Conservation (phyloP, 805 yeast species). For the Clavispora asparagi region DNA sequence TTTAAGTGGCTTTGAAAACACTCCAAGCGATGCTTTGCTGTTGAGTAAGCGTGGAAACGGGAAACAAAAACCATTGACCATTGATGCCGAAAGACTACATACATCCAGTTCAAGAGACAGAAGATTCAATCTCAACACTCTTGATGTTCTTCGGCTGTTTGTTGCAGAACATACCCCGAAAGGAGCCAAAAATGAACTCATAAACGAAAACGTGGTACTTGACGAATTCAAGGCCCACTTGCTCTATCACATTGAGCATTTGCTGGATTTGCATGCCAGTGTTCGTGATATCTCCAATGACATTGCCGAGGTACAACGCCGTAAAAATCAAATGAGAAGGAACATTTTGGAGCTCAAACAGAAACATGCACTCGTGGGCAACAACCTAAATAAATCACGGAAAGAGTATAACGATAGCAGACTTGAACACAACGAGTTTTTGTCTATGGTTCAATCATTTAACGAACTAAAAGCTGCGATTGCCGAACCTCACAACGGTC, state of each 20-base stretch:
- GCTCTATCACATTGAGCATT: constrained; percentile 22
- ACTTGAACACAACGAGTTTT: constrained; percentile 13
- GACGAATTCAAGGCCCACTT: constrained; percentile 28
- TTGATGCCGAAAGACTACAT: constrained; percentile 26
- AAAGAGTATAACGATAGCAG: constrained; percentile 13
- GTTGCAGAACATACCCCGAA: constrained; percentile 25
- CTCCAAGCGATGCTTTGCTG: constrained; percentile 1
- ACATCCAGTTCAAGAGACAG: constrained; percentile 18
- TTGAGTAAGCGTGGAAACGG: constrained; percentile 17
- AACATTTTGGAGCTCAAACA: constrained; percentile 26
- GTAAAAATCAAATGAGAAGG: constrained; percentile 27
- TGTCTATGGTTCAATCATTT: constrained; percentile 8
- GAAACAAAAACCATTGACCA: constrained; percentile 23
- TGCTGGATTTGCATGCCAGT: constrained; percentile 31
- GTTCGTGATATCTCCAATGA: constrained; percentile 26
- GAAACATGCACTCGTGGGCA: constrained; percentile 28
- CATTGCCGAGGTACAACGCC: constrained; percentile 24
- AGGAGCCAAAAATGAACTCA: constrained; percentile 7
- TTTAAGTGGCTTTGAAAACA: constrained; percentile 1
- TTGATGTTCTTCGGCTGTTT: constrained; percentile 34
- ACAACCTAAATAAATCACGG: constrained; percentile 26
- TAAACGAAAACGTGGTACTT: constrained; percentile 22
- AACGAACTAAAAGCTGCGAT: constrained; percentile 5
- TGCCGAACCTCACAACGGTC: not conserved
- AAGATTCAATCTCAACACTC: constrained; percentile 24